A percentile compares a stretch with the other conserved stretches of the same genome.
These are phyloP conservation scores for Thoreauomyces humboldtii DNA, from an alignment of 192 early-diverging fungal species.

Conservation along the genomic window DNA sequence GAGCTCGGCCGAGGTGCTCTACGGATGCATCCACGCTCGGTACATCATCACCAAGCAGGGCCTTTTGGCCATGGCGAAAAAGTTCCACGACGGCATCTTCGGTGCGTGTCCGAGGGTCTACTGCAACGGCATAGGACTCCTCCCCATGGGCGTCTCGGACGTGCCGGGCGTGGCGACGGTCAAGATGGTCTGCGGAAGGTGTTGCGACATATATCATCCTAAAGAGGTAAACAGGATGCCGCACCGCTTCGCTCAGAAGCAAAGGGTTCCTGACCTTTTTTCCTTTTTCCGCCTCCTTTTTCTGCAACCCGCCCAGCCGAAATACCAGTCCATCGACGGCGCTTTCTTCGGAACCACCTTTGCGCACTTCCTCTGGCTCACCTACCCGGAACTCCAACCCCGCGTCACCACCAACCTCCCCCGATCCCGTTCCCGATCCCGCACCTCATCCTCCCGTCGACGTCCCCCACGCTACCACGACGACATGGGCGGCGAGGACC, in stretches of 20 bases:
- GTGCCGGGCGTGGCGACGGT: slow-evolving; percentile 42
- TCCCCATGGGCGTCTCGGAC: slow-evolving; percentile 52
- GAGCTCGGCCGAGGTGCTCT: slow-evolving; percentile 84
- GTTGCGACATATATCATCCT: slow-evolving; percentile 54
- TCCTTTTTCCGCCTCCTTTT: too few relatives aligned
- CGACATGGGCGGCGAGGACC: slow-evolving; percentile 11
- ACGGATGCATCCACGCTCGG: slow-evolving; percentile 91
- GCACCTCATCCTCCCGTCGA: too few relatives aligned
- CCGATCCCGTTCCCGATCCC: too few relatives aligned
- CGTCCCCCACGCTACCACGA: not conserved
- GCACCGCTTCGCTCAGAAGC: too few relatives aligned
- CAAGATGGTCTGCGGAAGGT: slow-evolving; percentile 58
- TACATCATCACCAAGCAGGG: slow-evolving; percentile 87
- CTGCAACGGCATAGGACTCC: slow-evolving; percentile 47
- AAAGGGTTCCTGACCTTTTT: too few relatives aligned
- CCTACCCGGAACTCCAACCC: slow-evolving; percentile 76
- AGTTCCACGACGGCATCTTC: slow-evolving; percentile 41
- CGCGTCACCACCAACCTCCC: slow-evolving; percentile 7
- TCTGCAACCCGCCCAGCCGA: slow-evolving; percentile 30
- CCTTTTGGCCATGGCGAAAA: slow-evolving; percentile 73
- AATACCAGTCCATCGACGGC: slow-evolving; percentile 57
- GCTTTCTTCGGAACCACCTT: slow-evolving; percentile 97
- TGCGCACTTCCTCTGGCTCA: slow-evolving; percentile 86
- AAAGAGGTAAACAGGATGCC: slow-evolving; percentile 37
- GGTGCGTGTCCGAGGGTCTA: slow-evolving; percentile 52